Base-by-base conservation (phyloP, 495 filamentous ascomycete species). In the Aspergillus heteromorphus region DNA sequence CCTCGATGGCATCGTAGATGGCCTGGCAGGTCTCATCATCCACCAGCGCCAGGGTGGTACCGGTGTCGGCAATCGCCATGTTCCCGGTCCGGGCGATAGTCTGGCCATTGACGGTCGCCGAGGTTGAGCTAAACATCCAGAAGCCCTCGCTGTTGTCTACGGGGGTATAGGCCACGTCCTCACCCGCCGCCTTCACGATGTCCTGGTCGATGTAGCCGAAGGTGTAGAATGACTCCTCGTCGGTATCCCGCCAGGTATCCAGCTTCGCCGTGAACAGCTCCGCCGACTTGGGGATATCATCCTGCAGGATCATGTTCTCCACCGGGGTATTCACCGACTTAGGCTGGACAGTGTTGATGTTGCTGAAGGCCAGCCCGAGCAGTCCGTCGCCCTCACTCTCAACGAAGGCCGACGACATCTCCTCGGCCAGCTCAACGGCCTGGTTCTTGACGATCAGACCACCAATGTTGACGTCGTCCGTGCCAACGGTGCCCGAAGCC, bases 1-100 rank as follows among this genome's bases (percentile, higher is more conserved):
- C 85, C n/a, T 80, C 80, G 55, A 92, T 88, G 34, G 82, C 73
- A 48, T 75, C 71, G 66, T 92, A 92, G 60, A 92, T 78, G 10
- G 79, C 83, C 57, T 86, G 69, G 67, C 83, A 86, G 16, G 80
- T 77, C 3, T 61, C 63, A 65, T 92, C 88, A 45, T 84, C 78
- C 27, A 92, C 72, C 42, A 92, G 79, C 2, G 82, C 82, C 45
- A 92, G 78, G 1, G 86, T 87, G 31, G 87, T 90, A 53, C 87
- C 88, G 3, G 88, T 92, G 67, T 92, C 88, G 43, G 84, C 86
- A 53, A 92, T 89, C 49, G 88, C 86, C n/a, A 73, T 87, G 70
- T 90, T 92, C 21, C 77, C 78, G n/a, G 74, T 63, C 9, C 79
- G 76, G 4, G 65, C 18, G 45, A 88, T 66, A 6, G 73, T 73